phyloP scores from a whole-genome alignment of 352 stramenopile genomes.

The Phytophthora uliginosa region DNA sequence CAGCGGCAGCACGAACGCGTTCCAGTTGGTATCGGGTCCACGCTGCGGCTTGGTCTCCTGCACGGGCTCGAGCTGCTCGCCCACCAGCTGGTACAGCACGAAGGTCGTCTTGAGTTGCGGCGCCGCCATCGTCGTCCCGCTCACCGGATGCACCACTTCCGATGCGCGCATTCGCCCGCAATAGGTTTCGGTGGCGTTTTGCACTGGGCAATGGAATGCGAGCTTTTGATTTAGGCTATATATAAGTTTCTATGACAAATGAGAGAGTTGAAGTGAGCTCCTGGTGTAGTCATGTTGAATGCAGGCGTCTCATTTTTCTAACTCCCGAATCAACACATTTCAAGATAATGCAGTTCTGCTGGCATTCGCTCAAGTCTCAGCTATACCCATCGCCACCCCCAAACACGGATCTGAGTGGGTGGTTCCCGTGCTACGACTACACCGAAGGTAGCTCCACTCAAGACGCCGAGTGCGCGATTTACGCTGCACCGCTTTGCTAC shows the following conservation, averaged over 20 bases:
- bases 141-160: conserved; percentile 43
- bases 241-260: conserved; percentile 3
- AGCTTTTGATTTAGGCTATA: neutral
- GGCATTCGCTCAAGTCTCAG: no score
- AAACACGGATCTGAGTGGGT: no score
- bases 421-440: no score
- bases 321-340: no score
- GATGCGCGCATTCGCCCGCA: conserved; percentile 10
- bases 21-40: conserved; percentile 70
- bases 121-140: conserved; percentile 36
- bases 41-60: conserved; percentile 50
- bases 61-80: conserved; percentile 63
- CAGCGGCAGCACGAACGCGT: conserved; percentile 68
- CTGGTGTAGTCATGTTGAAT: no score
- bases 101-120: conserved; percentile 41
- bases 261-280: conserved; percentile 9
- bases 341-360: no score
- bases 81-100: conserved; percentile 78
- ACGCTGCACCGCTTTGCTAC: no score
- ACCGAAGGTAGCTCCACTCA: no score
- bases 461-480: no score
- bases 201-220: neutral
- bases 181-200: conserved; percentile 8
- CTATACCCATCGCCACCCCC: no score
- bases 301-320: no score